Conservation (phyloP, 441 rosid species). For the Eutrema salsugineum region DNA sequence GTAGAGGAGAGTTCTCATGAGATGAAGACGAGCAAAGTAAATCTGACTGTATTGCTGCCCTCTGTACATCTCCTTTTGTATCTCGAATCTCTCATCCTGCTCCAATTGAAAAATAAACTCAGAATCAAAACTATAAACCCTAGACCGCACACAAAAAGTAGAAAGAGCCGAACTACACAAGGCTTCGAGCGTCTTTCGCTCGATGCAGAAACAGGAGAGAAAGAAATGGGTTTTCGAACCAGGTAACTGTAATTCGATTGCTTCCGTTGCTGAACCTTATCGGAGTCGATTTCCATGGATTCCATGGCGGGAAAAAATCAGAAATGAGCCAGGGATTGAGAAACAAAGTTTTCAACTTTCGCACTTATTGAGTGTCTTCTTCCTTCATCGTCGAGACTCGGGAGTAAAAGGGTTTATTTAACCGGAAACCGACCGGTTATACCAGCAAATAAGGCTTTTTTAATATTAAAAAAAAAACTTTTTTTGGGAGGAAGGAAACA, state of each 20-base stretch:
- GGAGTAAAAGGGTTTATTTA: not conserved
- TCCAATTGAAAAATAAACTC: not conserved
- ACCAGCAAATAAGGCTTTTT: not conserved
- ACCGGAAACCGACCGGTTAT: constrained; percentile 12
- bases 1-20: constrained; percentile 73
- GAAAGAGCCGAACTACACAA: not conserved
- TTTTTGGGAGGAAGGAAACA: not conserved
- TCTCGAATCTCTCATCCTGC: constrained; percentile 79
- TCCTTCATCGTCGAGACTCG: not conserved
- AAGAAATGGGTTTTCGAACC: constrained; percentile 28
- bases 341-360: constrained; percentile 17
- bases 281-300: constrained; percentile 53
- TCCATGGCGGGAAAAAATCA: constrained; percentile 68
- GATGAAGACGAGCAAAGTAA: constrained; percentile 85
- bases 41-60: constrained; percentile 98
- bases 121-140: not conserved
- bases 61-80: constrained; percentile 67
- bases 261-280: constrained; percentile 45
- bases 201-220: not conserved
- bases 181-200: not conserved
- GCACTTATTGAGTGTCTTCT: not conserved
- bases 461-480: not conserved
- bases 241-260: constrained; percentile 43
- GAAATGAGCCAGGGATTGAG: not conserved
- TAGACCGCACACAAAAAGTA: not conserved